Percentiles rank a stretch among this genome's conserved stretches.
Conservation (phyloP, 2,329 filamentous ascomycete species). For the Pseudogymnoascus sp. region DNA sequence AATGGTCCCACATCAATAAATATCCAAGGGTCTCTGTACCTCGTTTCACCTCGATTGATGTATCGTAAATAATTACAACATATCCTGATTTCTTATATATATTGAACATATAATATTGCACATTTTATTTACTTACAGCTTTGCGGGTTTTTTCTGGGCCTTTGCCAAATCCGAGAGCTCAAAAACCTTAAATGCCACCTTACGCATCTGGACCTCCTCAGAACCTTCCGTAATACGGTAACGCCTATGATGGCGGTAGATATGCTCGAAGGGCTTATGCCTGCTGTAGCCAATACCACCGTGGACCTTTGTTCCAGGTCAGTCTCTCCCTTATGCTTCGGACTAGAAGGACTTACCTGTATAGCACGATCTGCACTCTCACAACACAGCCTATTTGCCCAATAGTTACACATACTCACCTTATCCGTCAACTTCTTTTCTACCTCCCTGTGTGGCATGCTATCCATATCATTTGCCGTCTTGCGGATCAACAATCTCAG, state of each 20-base stretch:
- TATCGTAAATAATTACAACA: too few species aligned
- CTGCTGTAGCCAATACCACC: slow-evolving; percentile 53
- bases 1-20: too few species aligned
- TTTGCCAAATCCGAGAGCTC: slow-evolving; percentile 43
- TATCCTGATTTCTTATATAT: not conserved
- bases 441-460: slow-evolving; percentile 39
- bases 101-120: not conserved
- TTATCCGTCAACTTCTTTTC: slow-evolving; percentile 53
- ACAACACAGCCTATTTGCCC: slow-evolving; percentile 53
- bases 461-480: slow-evolving; percentile 56
- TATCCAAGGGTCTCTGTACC: too few species aligned
- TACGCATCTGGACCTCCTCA: slow-evolving; percentile 61
- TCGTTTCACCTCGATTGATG: too few species aligned
- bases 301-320: slow-evolving; percentile 31
- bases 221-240: slow-evolving; percentile 59
- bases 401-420: slow-evolving; percentile 61
- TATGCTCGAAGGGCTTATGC: slow-evolving; percentile 56
- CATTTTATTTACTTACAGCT: not conserved
- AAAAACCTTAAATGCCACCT: slow-evolving; percentile 49
- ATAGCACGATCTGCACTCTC: slow-evolving; percentile 56
- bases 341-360: slow-evolving; percentile 34
- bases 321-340: not conserved
- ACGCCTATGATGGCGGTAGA: slow-evolving; percentile 56
- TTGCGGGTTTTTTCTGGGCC: slow-evolving; percentile 12
- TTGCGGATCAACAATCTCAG: slow-evolving; percentile 52